Evolutionary conservation across 192 early-diverging fungal genomes (phyloP), one percentile per base, ranked within the genome.

Genomic region (Cladochytrium replicatum): DNA sequence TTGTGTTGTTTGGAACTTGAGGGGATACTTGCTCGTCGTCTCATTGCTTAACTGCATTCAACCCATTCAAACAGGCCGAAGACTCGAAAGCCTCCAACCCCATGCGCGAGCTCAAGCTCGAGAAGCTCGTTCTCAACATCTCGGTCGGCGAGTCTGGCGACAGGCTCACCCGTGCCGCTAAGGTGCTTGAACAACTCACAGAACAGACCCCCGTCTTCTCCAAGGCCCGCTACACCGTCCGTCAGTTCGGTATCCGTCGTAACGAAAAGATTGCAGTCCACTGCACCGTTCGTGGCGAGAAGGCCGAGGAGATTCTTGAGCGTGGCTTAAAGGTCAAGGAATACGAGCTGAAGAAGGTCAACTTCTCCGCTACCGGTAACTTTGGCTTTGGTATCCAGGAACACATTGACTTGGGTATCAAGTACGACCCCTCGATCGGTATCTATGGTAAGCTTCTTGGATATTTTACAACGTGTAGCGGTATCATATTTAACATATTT

Each of bases 351-450:
- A 81, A 81, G 68, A 75, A 75, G 42, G 65, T 79, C 71, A 99
- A 99, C 89, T 99, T 97, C 80, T 93, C 89, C 27, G 79, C 68
- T 41, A 96, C 91, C 50, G 96, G 96, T 48, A 97, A 99, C 89
- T 99, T 99, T 62, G 96, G 96, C 62, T 99, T 97, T 76, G 96
- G 96, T 92, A 89, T 99, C 78, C 86, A 96, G 67, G 96, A 99
- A 78, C 96, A 99, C 84, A 99, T 99, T 60, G 96, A 97, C 80
- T 82, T 99, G 72, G 93, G 92, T 68, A 97, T 99, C 83, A 97
- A 99, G 85, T 97, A 97, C 78, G 95, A 96, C 72, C 91, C 94
- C 52, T 82, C 83, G 66, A 95, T 98, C 58, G 94, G 92, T 84
- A 89, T 92, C 61, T 92, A 90, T 68, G 81, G 79, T 60, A 75